These are phyloP conservation scores for Spergularia bocconei DNA, from an alignment of 148 eudicot genomes.

Conservation along the genomic window DNA sequence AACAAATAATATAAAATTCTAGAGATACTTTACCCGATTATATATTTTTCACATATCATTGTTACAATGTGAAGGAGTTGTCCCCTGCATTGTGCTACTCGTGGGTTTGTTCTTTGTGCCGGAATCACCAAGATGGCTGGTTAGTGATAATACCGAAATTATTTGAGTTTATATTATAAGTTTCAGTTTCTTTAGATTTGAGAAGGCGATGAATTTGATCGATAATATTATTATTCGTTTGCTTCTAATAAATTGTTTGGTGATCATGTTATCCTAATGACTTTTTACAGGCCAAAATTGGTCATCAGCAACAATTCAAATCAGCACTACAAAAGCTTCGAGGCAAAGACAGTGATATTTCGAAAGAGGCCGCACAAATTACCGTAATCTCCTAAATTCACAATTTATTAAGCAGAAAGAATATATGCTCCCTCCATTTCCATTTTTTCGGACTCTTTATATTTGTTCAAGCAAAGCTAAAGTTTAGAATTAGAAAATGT, in stretches of 20 bases:
- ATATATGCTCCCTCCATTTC: no score
- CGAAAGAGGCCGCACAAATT: slow-evolving; percentile 56
- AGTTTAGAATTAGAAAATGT: no score
- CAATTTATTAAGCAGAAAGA: no score
- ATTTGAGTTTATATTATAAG: no score
- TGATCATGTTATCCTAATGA: no score
- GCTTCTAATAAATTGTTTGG: neutral
- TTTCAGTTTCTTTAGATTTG: no score
- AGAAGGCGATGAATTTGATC: neutral
- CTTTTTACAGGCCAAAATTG: slow-evolving; percentile 46
- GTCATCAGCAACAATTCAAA: slow-evolving; percentile 45
- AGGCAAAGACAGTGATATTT: slow-evolving; percentile 52
- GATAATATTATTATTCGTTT: neutral
- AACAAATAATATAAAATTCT: no score
- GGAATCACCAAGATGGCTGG: slow-evolving; percentile 90
- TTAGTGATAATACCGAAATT: slow-evolving; percentile 18
- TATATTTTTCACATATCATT: no score
- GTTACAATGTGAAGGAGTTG: slow-evolving; percentile 33
- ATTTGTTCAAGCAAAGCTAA: no score
- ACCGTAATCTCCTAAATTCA: neutral
- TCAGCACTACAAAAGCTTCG: slow-evolving; percentile 45
- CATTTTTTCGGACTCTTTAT: no score
- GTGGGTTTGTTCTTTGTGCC: slow-evolving; percentile 64
- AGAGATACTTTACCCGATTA: no score
- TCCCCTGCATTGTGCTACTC: slow-evolving; percentile 52